Conservation (phyloP, 2,329 filamentous ascomycete species). For the Monosporascus sp. region DNA sequence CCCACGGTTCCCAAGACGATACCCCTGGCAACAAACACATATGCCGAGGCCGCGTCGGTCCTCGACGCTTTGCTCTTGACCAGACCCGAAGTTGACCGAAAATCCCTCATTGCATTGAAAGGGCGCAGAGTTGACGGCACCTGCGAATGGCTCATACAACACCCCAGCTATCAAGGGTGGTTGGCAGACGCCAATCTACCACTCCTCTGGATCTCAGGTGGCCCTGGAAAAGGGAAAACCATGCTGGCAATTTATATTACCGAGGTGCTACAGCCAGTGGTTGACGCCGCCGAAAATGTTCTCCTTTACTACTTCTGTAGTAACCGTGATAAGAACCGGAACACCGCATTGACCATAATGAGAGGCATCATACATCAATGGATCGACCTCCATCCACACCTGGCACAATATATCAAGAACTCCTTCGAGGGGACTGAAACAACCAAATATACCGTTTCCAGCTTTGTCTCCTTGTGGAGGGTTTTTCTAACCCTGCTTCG, state of each 20-base stretch:
- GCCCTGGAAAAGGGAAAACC: slow-evolving; percentile 23
- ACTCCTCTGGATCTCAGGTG: slow-evolving; percentile 21
- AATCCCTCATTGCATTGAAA: slow-evolving; percentile 17
- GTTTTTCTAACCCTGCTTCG: slow-evolving; percentile 7
- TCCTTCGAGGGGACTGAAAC: slow-evolving; percentile 12
- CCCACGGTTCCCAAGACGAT: slow-evolving; percentile 3
- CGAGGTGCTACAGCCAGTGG: slow-evolving; percentile 11
- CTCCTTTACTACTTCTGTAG: slow-evolving; percentile 23
- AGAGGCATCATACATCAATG: slow-evolving; percentile 20
- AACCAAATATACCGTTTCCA: slow-evolving; percentile 17
- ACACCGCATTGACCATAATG: slow-evolving; percentile 14
- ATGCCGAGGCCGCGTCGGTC: slow-evolving; percentile 10
- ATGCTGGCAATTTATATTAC: slow-evolving; percentile 22
- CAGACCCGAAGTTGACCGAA: slow-evolving; percentile 18
- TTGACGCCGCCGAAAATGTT: slow-evolving; percentile 4
- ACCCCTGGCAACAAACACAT: slow-evolving; percentile 7
- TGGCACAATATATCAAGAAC: slow-evolving; percentile 10
- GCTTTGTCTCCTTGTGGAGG: slow-evolving; percentile 13
- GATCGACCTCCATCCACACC: slow-evolving; percentile 7
- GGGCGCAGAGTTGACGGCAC: slow-evolving; percentile 10
- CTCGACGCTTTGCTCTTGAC: slow-evolving; percentile 18
- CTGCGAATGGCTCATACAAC: slow-evolving; percentile 18
- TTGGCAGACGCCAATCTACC: slow-evolving; percentile 3
- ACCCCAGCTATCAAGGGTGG: slow-evolving; percentile 15
- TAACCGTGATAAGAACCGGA: slow-evolving; percentile 18